Evolutionary conservation across 2,329 filamentous ascomycete genomes (phyloP), one percentile per base, ranked within the genome.

Genomic region (Colletotrichum sp.): DNA sequence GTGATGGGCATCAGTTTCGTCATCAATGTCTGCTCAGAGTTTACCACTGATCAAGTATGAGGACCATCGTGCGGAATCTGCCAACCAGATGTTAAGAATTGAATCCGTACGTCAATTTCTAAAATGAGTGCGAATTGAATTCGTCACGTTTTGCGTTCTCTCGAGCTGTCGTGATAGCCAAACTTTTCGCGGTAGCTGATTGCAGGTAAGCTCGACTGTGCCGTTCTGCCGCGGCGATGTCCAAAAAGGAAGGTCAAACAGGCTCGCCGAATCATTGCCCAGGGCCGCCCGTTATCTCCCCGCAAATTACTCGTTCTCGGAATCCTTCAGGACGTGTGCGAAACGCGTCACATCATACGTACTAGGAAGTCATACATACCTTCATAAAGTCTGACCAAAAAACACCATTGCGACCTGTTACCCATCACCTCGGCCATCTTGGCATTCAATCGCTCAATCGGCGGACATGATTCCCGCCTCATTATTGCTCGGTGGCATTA

Each of bases 401-500:
- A 26, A 9, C 15, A 36, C 6, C 57, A 7, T 12, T 9, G 26
- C 1, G 16, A n/a, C 5, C 26, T 13, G 16, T 18, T 4, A n/a
- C 18, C 7, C 2, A 6, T 32, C 18, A n/a, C 9, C 9, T 13
- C 18, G 6, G 7, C 26, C 59, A 62, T 30, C 26, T 65, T 39
- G 62, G 12, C 62, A 65, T 24, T 12, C 5, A 64, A 10, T 16
- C 7, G 12, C 16, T 9, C 13, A 13, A 18, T 62, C 44, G 34
- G 24, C n/a, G 15, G 36, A 28, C 3, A 73, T 73, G 63, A 8
- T 73, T 28, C 59, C 72, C 3, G 30, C 63, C 6, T 39, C 30
- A n/a, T n/a, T 79, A 21, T 13, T 80, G 64, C 70, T 81, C 26
- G 76, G 74, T 24, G 75, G 76, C 57, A 60, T 82, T 30, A 75